Base-by-base conservation (phyloP, 2,329 filamentous ascomycete species). In the Escovopsis weberi region DNA sequence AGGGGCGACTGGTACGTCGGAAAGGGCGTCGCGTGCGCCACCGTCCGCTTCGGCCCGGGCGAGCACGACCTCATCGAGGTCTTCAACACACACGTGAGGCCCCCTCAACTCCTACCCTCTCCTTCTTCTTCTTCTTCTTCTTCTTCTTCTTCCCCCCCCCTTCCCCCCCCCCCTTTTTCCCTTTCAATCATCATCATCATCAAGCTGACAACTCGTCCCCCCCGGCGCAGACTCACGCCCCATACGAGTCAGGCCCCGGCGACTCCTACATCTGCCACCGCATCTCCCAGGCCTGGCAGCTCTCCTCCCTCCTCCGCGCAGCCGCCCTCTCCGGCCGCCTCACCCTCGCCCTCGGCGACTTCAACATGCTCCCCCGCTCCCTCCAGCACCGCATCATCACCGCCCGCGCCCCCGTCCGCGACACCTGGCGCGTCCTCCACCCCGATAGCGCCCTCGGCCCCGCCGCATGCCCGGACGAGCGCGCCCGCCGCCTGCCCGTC, bases 1-100 rank as follows among this genome's bases (percentile, higher is more conserved):
- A 73, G 89, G 46, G 91, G 91, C 10, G 89, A 96, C 61, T 96
- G 89, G 86, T 96, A 80, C 56, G 88, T 95, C 9, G 91, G 91
- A 0, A 96, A 96, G 59, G 91, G 91, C 12, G 79, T 96, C 36
- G 91, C 89, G 6, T 82, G 76, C 55, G 89, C 89, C 2, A 74
- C 75, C 48, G 82, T 96, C 51, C 70, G 83, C 4, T 80, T 82
- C 50, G 85, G 85, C 0, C 65, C 73, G 1, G 71, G 65, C 1
- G 59, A 61, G 37, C 73, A 74, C 45, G 82, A 91, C 51, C 65
- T 88, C 10, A 69, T 86, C 15, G 86, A 95, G 55, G 85, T 96
- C 2, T 95, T 96, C 58, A 89, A 85, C 59, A 96, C 91, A 15
- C 89, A 94, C 70, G 76, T 81, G 61, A 62, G 69, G 58, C 33